Evolutionary conservation across 768 basidiomycete genomes (phyloP), one percentile per base, ranked within the genome.

Genomic region (Rhizopogon vinicolor): DNA sequence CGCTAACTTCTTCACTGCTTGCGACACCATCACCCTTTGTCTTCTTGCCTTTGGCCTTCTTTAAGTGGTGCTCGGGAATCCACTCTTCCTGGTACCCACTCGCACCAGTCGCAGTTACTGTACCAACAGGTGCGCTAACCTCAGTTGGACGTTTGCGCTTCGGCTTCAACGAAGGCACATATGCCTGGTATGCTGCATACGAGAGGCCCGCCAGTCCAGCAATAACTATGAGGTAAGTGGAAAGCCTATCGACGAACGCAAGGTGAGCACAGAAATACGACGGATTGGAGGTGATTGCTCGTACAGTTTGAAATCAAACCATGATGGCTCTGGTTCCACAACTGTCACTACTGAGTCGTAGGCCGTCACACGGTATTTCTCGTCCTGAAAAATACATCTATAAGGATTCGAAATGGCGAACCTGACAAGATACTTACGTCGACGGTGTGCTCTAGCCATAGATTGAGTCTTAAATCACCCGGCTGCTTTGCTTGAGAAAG

Each of bases 31-130:
- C 54, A 40, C 70, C 71, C 65, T 78, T 77, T 59, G 79, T 77
- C 61, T 79, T 82, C 39, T 69, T 63, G 16, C 70, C 67, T 68
- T 82, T 89, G 33, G 72, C 55, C 69, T 89, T 88, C 75, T 82
- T 87, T 58, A 91, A 74, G 63, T 93, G 91, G 64, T 91, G 89
- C 60, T 88, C 87, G n/a, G 91, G 91, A 61, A 93, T 93, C 91
- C 91, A 93, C 64, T 93, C 91, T 65, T 93, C 89, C 63, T 89
- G 83, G 61, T 93, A 92, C 43, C 83, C 85, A 40, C 84, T 80
- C 2, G 84, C 78, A 37, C 84, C 82, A 22, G 83, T 83, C 33
- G 85, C 84, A 7, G 86, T 86, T 37, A 80, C 79, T 7, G 81
- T 68, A 29, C 78, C 78, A 39, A 80, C 78, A 8, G 87, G 81